Percentiles rank a stretch among this genome's conserved stretches.
These are phyloP conservation scores for Auriculariales sp. DNA, from an alignment of 768 basidiomycete genomes.

Conservation along the genomic window DNA sequence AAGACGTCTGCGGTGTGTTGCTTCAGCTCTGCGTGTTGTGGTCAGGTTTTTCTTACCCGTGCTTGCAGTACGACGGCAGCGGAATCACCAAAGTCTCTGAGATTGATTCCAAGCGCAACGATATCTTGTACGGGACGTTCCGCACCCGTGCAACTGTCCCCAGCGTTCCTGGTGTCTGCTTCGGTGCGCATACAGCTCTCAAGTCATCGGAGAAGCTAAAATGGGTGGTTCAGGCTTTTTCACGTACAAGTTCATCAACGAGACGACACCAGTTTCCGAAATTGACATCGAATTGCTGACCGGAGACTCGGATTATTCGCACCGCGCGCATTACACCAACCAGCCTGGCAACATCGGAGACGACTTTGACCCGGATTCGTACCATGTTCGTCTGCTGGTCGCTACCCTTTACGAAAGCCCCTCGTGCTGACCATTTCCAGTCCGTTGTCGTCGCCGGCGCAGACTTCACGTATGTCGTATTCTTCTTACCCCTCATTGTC, in stretches of 20 bases:
- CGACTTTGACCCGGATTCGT: slow-evolving; percentile 6
- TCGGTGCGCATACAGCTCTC: slow-evolving; percentile 3
- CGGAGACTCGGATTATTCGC: slow-evolving; percentile 7
- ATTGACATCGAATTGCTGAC: slow-evolving; percentile 9
- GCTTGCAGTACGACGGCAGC: slow-evolving; percentile 5
- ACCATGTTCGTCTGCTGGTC: slow-evolving; percentile 1
- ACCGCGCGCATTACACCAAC: slow-evolving; percentile 9
- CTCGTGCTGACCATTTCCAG: background rate
- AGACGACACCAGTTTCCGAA: slow-evolving; percentile 2
- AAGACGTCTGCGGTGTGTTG: slow-evolving; percentile 5
- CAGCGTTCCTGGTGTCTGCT: slow-evolving; percentile 5
- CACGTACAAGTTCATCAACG: slow-evolving; percentile 6
- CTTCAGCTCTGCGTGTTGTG: background rate
- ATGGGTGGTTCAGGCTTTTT: slow-evolving; percentile 10
- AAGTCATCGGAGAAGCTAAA: too few species aligned
- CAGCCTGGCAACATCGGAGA: slow-evolving; percentile 9
- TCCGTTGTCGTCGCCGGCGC: slow-evolving; percentile 2
- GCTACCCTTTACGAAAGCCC: background rate
- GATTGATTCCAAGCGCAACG: slow-evolving; percentile 4
- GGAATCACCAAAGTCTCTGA: slow-evolving; percentile 6
- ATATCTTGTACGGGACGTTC: slow-evolving; percentile 9
- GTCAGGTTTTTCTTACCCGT: background rate
- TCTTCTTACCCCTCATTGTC: background rate
- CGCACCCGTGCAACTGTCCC: slow-evolving; percentile 8
- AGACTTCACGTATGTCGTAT: slow-evolving; percentile 8